Conservation (phyloP, 2,329 filamentous ascomycete species). For the Periconia sp. region DNA sequence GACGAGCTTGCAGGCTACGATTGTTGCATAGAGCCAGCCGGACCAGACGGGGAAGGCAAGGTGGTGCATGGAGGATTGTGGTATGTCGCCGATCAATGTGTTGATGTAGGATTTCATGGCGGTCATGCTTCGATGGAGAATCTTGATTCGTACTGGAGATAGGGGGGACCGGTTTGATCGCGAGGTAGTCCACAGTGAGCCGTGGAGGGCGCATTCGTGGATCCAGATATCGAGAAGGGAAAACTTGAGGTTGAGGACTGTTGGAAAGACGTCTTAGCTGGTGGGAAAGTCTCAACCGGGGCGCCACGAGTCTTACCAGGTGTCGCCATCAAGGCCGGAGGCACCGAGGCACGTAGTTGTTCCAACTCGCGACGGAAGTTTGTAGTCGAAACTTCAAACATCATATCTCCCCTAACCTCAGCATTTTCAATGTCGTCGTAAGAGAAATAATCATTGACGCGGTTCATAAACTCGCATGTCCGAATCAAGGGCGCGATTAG, state of each 20-base stretch:
- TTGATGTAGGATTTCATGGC: constrained; percentile 22
- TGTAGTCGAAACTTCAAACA: constrained; percentile 20
- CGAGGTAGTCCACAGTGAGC: constrained; percentile 17
- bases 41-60: constrained; percentile 23
- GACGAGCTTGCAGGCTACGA: constrained; percentile 31
- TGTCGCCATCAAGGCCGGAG: no score
- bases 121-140: constrained; percentile 12
- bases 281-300: no score
- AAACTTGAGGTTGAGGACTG: constrained; percentile 9
- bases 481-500: constrained; percentile 26
- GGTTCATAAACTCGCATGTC: constrained; percentile 21
- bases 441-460: constrained; percentile 26
- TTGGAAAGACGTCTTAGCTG: no score
- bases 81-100: constrained; percentile 6
- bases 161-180: constrained; percentile 1
- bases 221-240: constrained; percentile 23
- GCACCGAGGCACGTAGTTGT: constrained; percentile 13
- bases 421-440: constrained; percentile 29
- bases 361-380: constrained; percentile 24
- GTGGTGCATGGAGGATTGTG: constrained; percentile 15
- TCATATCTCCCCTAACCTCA: constrained; percentile 22
- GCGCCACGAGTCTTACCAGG: no score
- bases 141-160: constrained; percentile 10
- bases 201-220: constrained; percentile 27
- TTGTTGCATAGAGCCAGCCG: constrained; percentile 29